Evolutionary conservation across 192 early-diverging fungal species (phyloP).

Genomic region (Entophlyctis helioformis): DNA sequence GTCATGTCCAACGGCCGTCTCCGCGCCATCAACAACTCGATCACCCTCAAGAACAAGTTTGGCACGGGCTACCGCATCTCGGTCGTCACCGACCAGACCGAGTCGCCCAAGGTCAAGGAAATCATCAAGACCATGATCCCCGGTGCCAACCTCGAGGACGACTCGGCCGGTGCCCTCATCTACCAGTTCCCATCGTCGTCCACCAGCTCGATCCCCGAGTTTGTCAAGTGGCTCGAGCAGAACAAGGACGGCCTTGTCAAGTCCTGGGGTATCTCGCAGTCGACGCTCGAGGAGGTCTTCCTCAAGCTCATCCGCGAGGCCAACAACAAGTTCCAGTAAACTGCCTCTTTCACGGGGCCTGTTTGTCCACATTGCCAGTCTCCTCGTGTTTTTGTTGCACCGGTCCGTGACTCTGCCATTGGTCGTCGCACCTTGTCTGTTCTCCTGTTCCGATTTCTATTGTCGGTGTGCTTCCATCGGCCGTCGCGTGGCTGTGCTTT

Average conservation of each 20-base stretch:
- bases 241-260: constrained; percentile 30
- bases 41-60: constrained; percentile 64
- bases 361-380: too few relatives aligned
- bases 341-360: too few relatives aligned
- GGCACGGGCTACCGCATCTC: constrained; percentile 60
- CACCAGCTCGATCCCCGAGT: constrained; percentile 27
- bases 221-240: constrained; percentile 45
- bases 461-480: too few relatives aligned
- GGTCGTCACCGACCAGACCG: constrained; percentile 36
- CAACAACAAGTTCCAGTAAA: background rate
- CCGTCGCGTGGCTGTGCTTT: too few relatives aligned
- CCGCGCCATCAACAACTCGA: constrained; percentile 53
- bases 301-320: background rate
- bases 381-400: too few relatives aligned
- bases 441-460: too few relatives aligned
- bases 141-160: constrained; percentile 51
- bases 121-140: constrained; percentile 30
- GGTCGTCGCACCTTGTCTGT: too few relatives aligned
- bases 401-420: too few relatives aligned
- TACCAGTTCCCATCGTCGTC: constrained; percentile 45
- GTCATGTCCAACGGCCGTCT: constrained; percentile 65
- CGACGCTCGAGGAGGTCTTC: too few relatives aligned
- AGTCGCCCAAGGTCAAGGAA: constrained; percentile 32
- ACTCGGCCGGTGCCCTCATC: constrained; percentile 54
- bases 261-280: constrained; percentile 54